Evolutionary conservation across 1,284 basidiomycete genomes (phyloP).

Genomic region (Chalciporus sp.): DNA sequence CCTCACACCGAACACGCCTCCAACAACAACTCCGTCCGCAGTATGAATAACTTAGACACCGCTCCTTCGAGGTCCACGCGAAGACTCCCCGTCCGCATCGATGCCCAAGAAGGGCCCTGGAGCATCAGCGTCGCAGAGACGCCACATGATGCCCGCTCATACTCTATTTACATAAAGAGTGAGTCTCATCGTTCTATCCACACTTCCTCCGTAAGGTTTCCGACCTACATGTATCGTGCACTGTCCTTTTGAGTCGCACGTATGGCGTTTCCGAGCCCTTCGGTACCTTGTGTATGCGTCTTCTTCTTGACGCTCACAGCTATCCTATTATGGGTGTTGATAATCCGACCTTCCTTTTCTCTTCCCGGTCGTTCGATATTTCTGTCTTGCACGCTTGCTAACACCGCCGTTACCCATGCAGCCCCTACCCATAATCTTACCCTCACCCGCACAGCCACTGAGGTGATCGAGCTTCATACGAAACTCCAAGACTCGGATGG

Average conservation of each 20-base stretch:
- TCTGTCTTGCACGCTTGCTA: constrained; percentile 23
- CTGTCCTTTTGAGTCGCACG: constrained; percentile 25
- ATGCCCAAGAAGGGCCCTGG: constrained; percentile 71
- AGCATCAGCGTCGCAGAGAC: constrained; percentile 74
- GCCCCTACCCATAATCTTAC: constrained; percentile 89
- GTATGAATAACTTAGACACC: constrained; percentile 41
- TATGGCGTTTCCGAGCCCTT: constrained; percentile 31
- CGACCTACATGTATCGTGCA: constrained; percentile 23
- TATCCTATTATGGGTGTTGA: constrained; percentile 15
- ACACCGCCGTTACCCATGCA: constrained; percentile 41
- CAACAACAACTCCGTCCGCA: constrained; percentile 32
- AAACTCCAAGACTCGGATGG: constrained; percentile 66
- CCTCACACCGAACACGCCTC: constrained; percentile 36
- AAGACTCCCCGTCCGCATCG: constrained; percentile 50
- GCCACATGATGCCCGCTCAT: constrained; percentile 58
- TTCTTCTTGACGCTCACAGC: constrained; percentile 19
- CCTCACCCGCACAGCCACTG: constrained; percentile 72
- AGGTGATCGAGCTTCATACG: constrained; percentile 75
- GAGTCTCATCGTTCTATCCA: constrained; percentile 38
- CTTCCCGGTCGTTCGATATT: constrained; percentile 14
- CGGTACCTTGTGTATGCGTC: constrained; percentile 24
- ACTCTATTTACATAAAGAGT: constrained; percentile 74
- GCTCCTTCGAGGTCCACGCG: constrained; percentile 37
- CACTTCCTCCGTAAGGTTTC: constrained; percentile 23
- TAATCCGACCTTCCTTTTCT: constrained; percentile 18